phyloP scores from a whole-genome alignment of 495 filamentous ascomycete genomes.

The Aspergillus olivimuriae region DNA sequence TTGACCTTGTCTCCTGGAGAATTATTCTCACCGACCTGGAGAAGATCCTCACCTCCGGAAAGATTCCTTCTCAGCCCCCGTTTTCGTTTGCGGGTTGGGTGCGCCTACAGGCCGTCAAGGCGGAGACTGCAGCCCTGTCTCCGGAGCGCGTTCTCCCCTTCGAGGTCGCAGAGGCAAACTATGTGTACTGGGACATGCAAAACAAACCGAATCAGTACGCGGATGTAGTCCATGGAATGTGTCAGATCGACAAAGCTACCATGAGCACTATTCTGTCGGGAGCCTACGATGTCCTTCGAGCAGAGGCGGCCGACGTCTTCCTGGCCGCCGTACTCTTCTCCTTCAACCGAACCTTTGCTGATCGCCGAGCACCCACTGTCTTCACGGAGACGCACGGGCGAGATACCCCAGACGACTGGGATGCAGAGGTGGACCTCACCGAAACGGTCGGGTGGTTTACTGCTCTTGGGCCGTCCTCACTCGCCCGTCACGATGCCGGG shows the following conservation, averaged over 20 bases:
- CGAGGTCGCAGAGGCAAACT: constrained; percentile 6
- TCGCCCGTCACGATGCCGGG: not conserved
- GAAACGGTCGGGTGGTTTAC: constrained; percentile 45
- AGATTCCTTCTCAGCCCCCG: constrained; percentile 26
- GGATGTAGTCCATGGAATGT: constrained; percentile 11
- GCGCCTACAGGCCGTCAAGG: constrained; percentile 24
- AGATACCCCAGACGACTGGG: constrained; percentile 23
- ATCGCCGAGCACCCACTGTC: constrained; percentile 34
- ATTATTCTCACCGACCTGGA: constrained; percentile 50
- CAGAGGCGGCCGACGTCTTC: constrained; percentile 35
- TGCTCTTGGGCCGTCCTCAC: constrained; percentile 29
- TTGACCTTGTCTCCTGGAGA: constrained; percentile 53
- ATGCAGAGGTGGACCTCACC: constrained; percentile 24
- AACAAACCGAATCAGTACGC: constrained; percentile 22
- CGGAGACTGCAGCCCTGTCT: constrained; percentile 3
- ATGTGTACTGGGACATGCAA: constrained; percentile 36
- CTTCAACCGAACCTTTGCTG: constrained; percentile 42
- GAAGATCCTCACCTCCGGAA: constrained; percentile 34
- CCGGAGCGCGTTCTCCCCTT: constrained; percentile 20
- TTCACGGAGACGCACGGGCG: constrained; percentile 29
- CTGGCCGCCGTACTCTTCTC: constrained; percentile 33
- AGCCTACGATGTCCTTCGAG: constrained; percentile 25
- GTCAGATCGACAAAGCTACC: not conserved
- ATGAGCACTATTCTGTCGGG: constrained; percentile 23
- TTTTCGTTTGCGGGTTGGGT: constrained; percentile 51